phyloP scores from a whole-genome alignment of 331 rosid genomes.

The Acacia concinna region DNA sequence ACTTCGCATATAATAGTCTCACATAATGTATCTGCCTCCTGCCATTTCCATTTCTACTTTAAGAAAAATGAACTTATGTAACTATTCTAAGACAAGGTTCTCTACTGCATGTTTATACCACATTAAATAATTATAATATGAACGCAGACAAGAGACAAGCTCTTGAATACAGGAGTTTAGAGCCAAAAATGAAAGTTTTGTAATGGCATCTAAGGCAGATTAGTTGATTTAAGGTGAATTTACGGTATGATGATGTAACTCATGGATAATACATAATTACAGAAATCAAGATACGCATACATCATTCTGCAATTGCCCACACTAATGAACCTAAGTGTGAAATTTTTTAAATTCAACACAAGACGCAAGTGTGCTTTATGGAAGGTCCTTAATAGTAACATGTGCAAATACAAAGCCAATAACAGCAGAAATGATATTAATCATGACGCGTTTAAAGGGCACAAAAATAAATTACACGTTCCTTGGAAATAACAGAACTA shows the following conservation, averaged over 20 bases:
- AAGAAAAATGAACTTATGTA: background rate
- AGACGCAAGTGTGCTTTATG: background rate
- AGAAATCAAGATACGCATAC: background rate
- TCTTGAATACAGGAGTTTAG: background rate
- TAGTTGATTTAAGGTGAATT: background rate
- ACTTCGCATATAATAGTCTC: background rate
- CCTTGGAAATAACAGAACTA: background rate
- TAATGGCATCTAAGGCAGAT: background rate
- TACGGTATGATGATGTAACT: background rate
- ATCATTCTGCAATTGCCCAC: background rate
- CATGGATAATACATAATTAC: background rate
- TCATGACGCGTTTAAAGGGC: background rate
- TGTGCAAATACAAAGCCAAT: background rate
- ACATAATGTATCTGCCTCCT: background rate
- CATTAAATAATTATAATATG: background rate
- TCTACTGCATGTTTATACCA: background rate
- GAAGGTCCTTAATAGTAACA: background rate
- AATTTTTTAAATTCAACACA: background rate
- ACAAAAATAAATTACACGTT: conserved; percentile 11
- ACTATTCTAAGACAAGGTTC: background rate
- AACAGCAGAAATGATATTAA: background rate
- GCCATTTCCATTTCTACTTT: background rate
- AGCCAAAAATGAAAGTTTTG: background rate
- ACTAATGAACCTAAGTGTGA: background rate
- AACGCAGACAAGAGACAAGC: background rate